Evolutionary conservation across 225 moss, liverwort and hornwort genomes (phyloP).

Genomic region (Asterella californica): DNA sequence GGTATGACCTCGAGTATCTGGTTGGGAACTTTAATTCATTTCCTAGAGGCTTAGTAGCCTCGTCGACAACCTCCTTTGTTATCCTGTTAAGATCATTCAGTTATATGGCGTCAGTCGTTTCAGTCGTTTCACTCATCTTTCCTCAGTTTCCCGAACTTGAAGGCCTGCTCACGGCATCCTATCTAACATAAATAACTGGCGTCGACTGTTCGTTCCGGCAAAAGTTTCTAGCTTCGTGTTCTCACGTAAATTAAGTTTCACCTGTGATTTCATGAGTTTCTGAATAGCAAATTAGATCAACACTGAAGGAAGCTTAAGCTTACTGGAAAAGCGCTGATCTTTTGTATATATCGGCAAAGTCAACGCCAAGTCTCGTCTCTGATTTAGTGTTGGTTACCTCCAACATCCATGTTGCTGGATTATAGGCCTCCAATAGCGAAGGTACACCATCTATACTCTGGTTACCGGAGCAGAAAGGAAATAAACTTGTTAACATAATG

Average conservation of each 20-base stretch:
- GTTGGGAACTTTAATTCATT: conserved; percentile 54
- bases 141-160: too few relatives aligned
- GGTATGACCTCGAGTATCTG: conserved; percentile 56
- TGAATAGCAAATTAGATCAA: not conserved
- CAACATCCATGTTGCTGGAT: conserved; percentile 55
- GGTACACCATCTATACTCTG: conserved; percentile 43
- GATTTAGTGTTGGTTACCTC: conserved; percentile 29
- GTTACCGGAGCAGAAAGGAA: not conserved
- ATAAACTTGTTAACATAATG: not conserved
- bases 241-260: not conserved
- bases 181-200: not conserved
- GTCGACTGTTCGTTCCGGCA: not conserved
- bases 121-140: not conserved
- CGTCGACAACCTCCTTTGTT: conserved; percentile 51
- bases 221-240: not conserved
- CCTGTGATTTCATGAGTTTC: not conserved
- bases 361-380: conserved; percentile 30
- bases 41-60: conserved; percentile 40
- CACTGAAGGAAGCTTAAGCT: too few relatives aligned
- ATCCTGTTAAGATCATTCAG: conserved; percentile 31
- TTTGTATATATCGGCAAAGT: conserved; percentile 41
- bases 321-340: conserved; percentile 35
- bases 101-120: too few relatives aligned
- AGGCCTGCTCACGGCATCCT: not conserved
- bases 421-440: conserved; percentile 33